Base-by-base conservation (phyloP, 257 asterid species). In the Anisodus acutangulus region DNA sequence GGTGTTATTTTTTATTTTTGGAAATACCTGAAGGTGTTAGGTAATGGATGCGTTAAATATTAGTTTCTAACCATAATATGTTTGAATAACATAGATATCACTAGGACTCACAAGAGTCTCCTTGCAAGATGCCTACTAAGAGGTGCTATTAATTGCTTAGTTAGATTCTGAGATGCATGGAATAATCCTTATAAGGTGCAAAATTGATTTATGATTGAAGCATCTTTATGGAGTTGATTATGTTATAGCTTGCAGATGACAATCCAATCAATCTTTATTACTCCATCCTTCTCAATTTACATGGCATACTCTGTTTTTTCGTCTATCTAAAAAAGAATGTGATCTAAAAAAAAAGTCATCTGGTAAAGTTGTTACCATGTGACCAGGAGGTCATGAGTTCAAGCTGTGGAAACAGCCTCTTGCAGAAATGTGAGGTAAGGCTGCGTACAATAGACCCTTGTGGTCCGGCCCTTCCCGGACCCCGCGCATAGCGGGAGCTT, bases 181-280 rank as follows among this genome's bases (percentile, higher is more conserved):
- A 22, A 22, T 31, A 31, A 31, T 31, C 35, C 35, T 31, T 31
- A 31, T 45, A 45, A 39, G 37, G 59, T 19, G 80, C 80, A 72
- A 72, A 6, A 47, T 19, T 45, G 59, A 6, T n/a, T 19, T 45
- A 43, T 72, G 54, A 47, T 72, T 72, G 59, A n/a, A 45, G 58
- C 80, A 72, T 58, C 15, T 72, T 45, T 72, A 31, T 16, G 64
- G 5, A 57, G 45, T 1, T 3, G 7, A n/a, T 43, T 71, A 16
- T 57, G 39, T 71, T 71, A 10, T 72, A 72, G 37, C 41, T 72
- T 72, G 80, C 58, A 72, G 16, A 45, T 19, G 80, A 10, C 58
- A 45, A 71, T 45, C 80, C 80, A n/a, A 19, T 16, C 39, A 45
- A 45, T 71, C 17, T 45, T 45, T 31, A 35, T 5, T 31, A 64